Conservation (phyloP, 495 filamentous ascomycete species). For the Hypoxylon subgilvum region DNA sequence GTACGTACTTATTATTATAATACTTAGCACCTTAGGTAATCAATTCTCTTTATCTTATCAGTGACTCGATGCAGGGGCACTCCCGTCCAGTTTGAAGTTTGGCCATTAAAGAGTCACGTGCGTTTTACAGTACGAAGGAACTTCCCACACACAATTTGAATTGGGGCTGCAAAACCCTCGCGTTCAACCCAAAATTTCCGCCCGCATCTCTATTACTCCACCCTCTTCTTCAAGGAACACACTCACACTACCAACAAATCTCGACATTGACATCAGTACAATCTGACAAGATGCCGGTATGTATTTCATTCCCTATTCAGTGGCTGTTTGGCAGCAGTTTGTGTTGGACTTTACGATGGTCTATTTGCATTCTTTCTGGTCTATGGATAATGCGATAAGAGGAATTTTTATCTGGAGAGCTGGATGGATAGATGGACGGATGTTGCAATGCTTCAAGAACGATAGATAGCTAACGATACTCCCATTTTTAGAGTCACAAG, state of each 20-base stretch:
- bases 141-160: slow-evolving; percentile 49
- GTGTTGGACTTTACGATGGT: too few relatives aligned
- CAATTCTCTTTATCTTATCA: too few relatives aligned
- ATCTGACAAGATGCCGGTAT: slow-evolving; percentile 84
- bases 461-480: slow-evolving; percentile 20
- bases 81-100: too few relatives aligned
- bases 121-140: slow-evolving; percentile 10
- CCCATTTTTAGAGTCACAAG: slow-evolving; percentile 82
- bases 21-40: too few relatives aligned
- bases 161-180: slow-evolving; percentile 46
- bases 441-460: neutral
- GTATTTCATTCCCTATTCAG: slow-evolving; percentile 49
- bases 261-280: slow-evolving; percentile 50
- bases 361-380: too few relatives aligned
- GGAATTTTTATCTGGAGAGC: too few relatives aligned
- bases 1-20: too few relatives aligned
- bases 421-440: too few relatives aligned
- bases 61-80: too few relatives aligned
- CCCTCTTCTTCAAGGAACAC: slow-evolving; percentile 42
- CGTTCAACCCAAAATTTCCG: slow-evolving; percentile 37
- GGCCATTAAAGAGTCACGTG: slow-evolving; percentile 25
- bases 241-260: slow-evolving; percentile 46
- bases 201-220: slow-evolving; percentile 35
- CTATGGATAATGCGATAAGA: too few relatives aligned
- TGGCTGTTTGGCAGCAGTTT: too few relatives aligned